Percentiles rank a stretch among this genome's conserved stretches.
Evolutionary conservation across 2,329 filamentous ascomycete species (phyloP).

Genomic region (Stemphylium lycopersici): DNA sequence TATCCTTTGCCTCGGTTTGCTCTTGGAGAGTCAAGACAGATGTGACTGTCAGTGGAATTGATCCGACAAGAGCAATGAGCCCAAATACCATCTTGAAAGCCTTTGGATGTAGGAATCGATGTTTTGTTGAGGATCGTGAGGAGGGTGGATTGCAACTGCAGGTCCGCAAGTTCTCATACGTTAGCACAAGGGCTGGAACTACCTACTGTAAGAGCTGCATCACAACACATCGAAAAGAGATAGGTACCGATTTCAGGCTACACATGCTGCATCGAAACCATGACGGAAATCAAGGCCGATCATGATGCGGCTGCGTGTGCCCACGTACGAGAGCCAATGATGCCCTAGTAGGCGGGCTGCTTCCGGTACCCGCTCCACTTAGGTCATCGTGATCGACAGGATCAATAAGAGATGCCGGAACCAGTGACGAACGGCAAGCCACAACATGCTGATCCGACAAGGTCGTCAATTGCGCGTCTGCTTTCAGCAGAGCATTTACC

Average conservation of each 20-base stretch:
- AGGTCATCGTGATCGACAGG: constrained; percentile 21
- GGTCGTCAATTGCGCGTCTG: constrained; percentile 3
- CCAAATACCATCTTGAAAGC: constrained; percentile 20
- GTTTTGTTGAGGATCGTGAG: background rate
- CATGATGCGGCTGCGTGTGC: constrained; percentile 14
- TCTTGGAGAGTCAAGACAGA: constrained; percentile 28
- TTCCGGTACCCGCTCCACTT: constrained; percentile 10
- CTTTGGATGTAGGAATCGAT: background rate
- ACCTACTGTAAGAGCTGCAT: background rate
- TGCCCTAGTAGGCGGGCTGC: background rate
- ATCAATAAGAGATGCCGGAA: constrained; percentile 11
- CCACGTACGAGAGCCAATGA: constrained; percentile 1
- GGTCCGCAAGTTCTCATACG: background rate
- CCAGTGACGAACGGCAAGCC: constrained; percentile 25
- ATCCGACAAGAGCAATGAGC: constrained; percentile 21
- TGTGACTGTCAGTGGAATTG: constrained; percentile 26
- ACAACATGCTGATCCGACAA: constrained; percentile 5
- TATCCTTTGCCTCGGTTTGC: constrained; percentile 26
- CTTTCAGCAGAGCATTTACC: constrained; percentile 5
- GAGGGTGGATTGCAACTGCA: background rate
- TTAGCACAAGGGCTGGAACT: background rate
- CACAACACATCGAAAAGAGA: background rate
- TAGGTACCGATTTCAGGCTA: background rate
- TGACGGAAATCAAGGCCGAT: constrained; percentile 12
- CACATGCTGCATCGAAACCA: background rate